A percentile compares a stretch with the other conserved stretches of the same genome.
phyloP scores from a whole-genome alignment of 2,329 filamentous ascomycete genomes.

The Diplodia corticola region DNA sequence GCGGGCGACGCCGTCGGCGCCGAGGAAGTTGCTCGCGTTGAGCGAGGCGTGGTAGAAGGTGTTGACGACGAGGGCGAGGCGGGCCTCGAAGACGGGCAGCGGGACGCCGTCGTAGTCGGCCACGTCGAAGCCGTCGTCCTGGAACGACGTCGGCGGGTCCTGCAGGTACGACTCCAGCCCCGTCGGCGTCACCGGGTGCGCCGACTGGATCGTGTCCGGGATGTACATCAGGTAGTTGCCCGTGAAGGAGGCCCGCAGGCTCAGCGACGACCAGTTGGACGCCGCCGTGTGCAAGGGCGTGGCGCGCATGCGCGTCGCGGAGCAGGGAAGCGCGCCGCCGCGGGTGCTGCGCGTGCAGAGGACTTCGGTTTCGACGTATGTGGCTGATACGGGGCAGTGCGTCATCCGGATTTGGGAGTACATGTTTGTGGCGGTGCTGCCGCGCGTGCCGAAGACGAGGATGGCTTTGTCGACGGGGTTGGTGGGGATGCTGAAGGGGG shows the following conservation, averaged over 20 bases:
- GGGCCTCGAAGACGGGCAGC: conserved; percentile 1
- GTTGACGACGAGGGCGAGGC: conserved; percentile 25
- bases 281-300: neutral
- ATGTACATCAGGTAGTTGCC: neutral
- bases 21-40: conserved; percentile 13
- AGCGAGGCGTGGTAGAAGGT: conserved; percentile 20
- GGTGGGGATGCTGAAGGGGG: neutral
- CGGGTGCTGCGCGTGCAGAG: neutral
- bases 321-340: neutral
- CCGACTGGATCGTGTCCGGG: neutral
- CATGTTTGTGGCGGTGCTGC: too few relatives aligned
- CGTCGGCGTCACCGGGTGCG: neutral
- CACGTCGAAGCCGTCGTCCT: too few relatives aligned
- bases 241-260: too few relatives aligned
- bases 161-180: conserved; percentile 1
- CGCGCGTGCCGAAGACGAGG: neutral
- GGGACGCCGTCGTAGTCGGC: neutral
- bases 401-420: conserved; percentile 1
- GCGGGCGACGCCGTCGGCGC: neutral
- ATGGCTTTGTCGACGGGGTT: neutral
- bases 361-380: neutral
- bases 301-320: neutral
- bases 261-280: neutral
- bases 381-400: neutral
- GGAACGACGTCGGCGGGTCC: neutral